Conservation (phyloP, 169 alveolate species). For the Amoebophrya sp. region DNA sequence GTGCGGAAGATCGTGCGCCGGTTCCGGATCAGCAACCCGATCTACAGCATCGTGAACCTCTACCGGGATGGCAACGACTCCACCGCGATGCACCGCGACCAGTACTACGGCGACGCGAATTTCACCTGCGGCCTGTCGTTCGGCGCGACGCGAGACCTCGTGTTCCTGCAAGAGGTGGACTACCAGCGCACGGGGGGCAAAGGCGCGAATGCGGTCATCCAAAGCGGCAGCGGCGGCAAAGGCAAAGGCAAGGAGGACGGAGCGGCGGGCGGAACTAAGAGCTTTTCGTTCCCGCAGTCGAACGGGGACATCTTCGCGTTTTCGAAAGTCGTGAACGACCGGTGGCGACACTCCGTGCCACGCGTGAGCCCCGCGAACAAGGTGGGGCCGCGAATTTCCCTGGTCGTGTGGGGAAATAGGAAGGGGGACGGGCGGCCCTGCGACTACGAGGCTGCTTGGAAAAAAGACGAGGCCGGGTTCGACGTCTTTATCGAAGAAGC, state of each 20-base stretch:
- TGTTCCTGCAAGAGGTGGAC: neutral
- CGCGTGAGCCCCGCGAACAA: neutral
- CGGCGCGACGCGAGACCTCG: neutral
- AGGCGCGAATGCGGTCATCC: too few species aligned
- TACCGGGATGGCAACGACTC: neutral
- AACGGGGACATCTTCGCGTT: neutral
- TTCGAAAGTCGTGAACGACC: neutral
- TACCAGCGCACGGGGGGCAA: neutral
- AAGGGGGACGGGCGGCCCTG: neutral
- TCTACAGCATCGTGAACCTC: neutral
- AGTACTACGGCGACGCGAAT: neutral
- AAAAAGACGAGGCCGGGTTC: neutral
- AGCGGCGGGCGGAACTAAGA: too few species aligned
- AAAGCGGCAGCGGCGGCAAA: too few species aligned
- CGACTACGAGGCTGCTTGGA: neutral
- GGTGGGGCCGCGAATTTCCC: neutral
- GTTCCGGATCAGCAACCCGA: neutral
- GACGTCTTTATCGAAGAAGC: neutral
- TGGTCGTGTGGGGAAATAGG: neutral
- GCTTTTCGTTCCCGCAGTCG: neutral
- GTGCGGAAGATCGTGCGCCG: neutral
- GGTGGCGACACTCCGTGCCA: neutral
- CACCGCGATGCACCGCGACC: neutral
- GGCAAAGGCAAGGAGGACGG: too few species aligned
- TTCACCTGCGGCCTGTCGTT: neutral